phyloP scores from a whole-genome alignment of 208 protist genomes.

The Acanthamoeba healyi region DNA sequence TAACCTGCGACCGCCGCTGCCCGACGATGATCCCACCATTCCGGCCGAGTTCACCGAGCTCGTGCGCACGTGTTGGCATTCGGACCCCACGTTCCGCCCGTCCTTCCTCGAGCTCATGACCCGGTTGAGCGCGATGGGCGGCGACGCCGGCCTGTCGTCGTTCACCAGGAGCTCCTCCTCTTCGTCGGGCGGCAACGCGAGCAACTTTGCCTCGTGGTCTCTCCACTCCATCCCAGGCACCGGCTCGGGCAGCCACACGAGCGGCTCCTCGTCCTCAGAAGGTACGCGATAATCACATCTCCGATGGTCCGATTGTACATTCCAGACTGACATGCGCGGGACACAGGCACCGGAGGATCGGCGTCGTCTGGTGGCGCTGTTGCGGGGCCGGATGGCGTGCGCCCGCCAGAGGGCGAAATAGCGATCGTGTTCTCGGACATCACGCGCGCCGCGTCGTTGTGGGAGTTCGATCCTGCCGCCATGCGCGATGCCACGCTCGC shows the following conservation, averaged over 20 bases:
- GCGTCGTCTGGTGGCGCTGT: neutral
- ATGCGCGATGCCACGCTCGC: constrained; percentile 36
- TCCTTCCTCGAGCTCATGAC: constrained; percentile 35
- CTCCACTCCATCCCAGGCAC: neutral
- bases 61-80: constrained; percentile 7
- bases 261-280: neutral
- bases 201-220: constrained; percentile 32
- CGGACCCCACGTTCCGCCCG: neutral
- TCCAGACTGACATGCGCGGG: neutral
- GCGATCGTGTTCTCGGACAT: constrained; percentile 62
- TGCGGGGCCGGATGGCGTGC: neutral
- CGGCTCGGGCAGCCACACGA: neutral
- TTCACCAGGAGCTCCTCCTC: neutral
- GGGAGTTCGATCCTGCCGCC: constrained; percentile 41
- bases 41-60: constrained; percentile 3
- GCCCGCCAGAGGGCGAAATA: neutral
- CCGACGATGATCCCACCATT: neutral
- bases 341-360: neutral
- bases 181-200: neutral
- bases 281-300: neutral
- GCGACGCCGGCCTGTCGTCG: neutral
- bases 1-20: neutral
- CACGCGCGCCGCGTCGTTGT: constrained; percentile 28
- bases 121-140: neutral
- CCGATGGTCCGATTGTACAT: neutral